phyloP scores from a whole-genome alignment of 768 basidiomycete species.

The Hypsizygus marmoreus region DNA sequence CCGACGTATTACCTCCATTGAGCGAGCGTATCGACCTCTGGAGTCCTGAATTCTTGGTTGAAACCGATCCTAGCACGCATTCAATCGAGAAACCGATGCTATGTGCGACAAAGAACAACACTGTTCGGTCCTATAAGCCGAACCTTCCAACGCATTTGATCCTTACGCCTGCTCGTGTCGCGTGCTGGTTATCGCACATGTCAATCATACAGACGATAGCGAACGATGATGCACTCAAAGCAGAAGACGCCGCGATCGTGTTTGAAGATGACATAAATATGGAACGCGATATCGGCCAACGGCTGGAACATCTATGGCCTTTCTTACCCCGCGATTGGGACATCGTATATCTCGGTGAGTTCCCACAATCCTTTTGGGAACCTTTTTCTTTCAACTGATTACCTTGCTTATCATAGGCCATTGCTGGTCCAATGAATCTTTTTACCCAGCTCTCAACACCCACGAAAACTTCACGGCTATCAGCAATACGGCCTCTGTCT shows the following conservation, averaged over 20 bases:
- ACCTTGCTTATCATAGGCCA: slow-evolving; percentile 51
- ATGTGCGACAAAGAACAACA: slow-evolving; percentile 31
- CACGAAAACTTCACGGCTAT: slow-evolving; percentile 10
- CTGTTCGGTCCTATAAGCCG: slow-evolving; percentile 33
- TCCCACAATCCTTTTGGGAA: neutral
- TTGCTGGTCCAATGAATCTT: slow-evolving; percentile 76
- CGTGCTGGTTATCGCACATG: slow-evolving; percentile 75
- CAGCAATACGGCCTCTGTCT: slow-evolving; percentile 7
- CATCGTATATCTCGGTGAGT: slow-evolving; percentile 56
- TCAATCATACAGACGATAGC: slow-evolving; percentile 48
- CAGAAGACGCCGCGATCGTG: slow-evolving; percentile 48
- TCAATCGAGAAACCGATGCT: slow-evolving; percentile 12
- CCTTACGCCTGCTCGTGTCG: slow-evolving; percentile 61
- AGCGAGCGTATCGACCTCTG: slow-evolving; percentile 25
- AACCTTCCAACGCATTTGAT: slow-evolving; percentile 46
- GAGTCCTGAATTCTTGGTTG: slow-evolving; percentile 19
- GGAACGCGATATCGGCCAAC: slow-evolving; percentile 58
- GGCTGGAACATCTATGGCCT: slow-evolving; percentile 47
- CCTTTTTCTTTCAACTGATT: neutral
- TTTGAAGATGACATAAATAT: slow-evolving; percentile 82
- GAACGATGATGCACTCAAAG: slow-evolving; percentile 21
- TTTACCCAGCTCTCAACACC: slow-evolving; percentile 36
- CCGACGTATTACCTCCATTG: slow-evolving; percentile 26
- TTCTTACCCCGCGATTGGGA: slow-evolving; percentile 67
- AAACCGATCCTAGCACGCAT: slow-evolving; percentile 2